phyloP scores from a whole-genome alignment of 2,329 filamentous ascomycete species.

The Arthrocladium fulminans region DNA sequence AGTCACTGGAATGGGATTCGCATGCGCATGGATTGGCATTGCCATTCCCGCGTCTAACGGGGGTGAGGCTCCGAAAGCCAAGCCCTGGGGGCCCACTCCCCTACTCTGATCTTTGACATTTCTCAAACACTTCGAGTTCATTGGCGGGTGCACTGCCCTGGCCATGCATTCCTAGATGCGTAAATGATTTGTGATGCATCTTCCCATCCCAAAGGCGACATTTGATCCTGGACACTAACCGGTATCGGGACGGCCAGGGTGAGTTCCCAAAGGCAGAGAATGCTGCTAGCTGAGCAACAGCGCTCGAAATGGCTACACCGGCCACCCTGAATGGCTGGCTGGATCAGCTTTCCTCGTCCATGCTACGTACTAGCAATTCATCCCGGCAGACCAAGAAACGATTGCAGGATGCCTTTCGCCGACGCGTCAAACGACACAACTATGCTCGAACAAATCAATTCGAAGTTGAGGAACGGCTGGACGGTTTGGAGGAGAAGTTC shows the following conservation, averaged over 20 bases:
- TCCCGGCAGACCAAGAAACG: slow-evolving; percentile 9
- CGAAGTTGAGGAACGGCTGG: slow-evolving; percentile 55
- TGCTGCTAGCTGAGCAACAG: background rate
- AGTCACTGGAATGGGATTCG: background rate
- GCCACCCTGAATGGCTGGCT: slow-evolving; percentile 21
- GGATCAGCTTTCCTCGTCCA: slow-evolving; percentile 17
- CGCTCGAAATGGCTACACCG: slow-evolving; percentile 21
- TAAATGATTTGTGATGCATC: too few species aligned
- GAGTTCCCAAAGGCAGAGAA: background rate
- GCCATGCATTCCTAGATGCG: too few species aligned
- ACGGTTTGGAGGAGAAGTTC: slow-evolving; percentile 79
- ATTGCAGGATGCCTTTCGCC: slow-evolving; percentile 17
- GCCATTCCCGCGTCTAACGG: background rate
- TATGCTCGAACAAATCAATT: slow-evolving; percentile 67
- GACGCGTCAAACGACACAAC: slow-evolving; percentile 32
- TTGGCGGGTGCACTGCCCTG: too few species aligned
- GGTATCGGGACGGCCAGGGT: too few species aligned
- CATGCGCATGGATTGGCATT: background rate
- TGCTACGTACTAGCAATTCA: slow-evolving; percentile 7
- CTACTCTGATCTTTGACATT: too few species aligned
- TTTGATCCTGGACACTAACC: too few species aligned
- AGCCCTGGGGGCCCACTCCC: too few species aligned
- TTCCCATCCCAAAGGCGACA: too few species aligned
- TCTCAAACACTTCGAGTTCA: too few species aligned
- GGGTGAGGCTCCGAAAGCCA: background rate